These are phyloP conservation scores for Sanguinoderma infundibulare DNA, from an alignment of 1,284 basidiomycete species.

Conservation along the genomic window DNA sequence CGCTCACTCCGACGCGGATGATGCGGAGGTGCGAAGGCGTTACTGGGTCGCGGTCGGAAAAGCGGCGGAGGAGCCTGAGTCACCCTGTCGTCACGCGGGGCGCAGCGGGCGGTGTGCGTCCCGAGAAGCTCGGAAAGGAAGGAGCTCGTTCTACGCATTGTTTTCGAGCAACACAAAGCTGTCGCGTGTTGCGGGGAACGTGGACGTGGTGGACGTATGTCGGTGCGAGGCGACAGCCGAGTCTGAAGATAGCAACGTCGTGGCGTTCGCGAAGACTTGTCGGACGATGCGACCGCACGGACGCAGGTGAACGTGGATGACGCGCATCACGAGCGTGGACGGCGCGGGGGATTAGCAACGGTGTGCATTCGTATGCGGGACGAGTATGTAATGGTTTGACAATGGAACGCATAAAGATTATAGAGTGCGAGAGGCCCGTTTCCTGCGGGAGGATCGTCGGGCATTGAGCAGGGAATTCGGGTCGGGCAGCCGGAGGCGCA, in stretches of 20 bases:
- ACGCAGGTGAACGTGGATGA: background rate
- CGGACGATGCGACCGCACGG: background rate
- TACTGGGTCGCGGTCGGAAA: background rate
- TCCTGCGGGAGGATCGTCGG: constrained; percentile 9
- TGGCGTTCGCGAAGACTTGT: background rate
- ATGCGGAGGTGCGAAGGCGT: background rate
- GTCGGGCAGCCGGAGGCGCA: constrained; percentile 8
- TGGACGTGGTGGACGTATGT: background rate
- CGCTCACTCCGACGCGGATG: background rate
- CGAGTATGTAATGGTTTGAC: constrained; percentile 3
- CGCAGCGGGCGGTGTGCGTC: constrained; percentile 7
- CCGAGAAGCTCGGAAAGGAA: constrained; percentile 12
- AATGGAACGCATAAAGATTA: constrained; percentile 1
- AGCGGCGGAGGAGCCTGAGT: constrained; percentile 12
- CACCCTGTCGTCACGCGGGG: background rate
- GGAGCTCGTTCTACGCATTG: background rate
- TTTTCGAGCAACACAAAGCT: background rate
- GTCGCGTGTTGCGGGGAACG: background rate
- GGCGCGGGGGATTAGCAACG: constrained; percentile 5
- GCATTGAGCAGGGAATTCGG: constrained; percentile 5
- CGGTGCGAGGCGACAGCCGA: background rate
- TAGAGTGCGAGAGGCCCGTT: constrained; percentile 1
- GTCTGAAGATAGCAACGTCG: background rate
- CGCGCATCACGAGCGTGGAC: background rate
- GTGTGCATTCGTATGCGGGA: background rate